These are phyloP conservation scores for Elsinoe australis DNA, from an alignment of 2,329 filamentous ascomycete species.

Conservation along the genomic window DNA sequence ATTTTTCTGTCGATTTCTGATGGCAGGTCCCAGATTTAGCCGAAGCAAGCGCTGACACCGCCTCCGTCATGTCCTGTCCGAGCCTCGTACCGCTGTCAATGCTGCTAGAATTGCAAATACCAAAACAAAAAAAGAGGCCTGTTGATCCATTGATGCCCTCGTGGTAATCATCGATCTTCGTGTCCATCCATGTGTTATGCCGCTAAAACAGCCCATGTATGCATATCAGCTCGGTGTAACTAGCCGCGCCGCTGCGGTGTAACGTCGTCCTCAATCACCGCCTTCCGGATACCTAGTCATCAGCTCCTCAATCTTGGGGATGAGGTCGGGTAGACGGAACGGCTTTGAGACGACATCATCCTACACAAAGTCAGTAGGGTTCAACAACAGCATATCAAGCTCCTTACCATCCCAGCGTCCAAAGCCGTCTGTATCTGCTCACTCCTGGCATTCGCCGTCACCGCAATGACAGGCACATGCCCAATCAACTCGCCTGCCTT, in stretches of 20 bases:
- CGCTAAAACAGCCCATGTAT: too few relatives aligned
- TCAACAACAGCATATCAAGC: slow-evolving; percentile 15
- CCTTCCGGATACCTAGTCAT: slow-evolving; percentile 28
- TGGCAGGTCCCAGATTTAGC: too few relatives aligned
- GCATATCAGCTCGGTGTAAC: too few relatives aligned
- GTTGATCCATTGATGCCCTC: too few relatives aligned
- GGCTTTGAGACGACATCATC: slow-evolving; percentile 47
- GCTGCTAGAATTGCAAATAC: too few relatives aligned
- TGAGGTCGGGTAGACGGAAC: slow-evolving; percentile 43
- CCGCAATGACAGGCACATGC: slow-evolving; percentile 72
- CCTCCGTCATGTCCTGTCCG: too few relatives aligned
- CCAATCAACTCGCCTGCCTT: slow-evolving; percentile 51
- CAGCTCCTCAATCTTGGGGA: slow-evolving; percentile 46
- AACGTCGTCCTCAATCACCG: background rate
- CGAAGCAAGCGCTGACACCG: too few relatives aligned
- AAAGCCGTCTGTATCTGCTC: slow-evolving; percentile 68
- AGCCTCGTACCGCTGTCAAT: too few relatives aligned
- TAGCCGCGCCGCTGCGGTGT: background rate
- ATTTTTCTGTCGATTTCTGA: slow-evolving; percentile 9
- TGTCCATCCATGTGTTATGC: too few relatives aligned
- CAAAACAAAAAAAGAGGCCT: too few relatives aligned
- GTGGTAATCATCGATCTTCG: background rate
- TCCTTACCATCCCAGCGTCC: slow-evolving; percentile 57
- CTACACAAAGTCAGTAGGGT: slow-evolving; percentile 23
- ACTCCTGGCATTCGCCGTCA: slow-evolving; percentile 70